phyloP scores from a whole-genome alignment of 371 early-diverging fungal species.

The Rhizopus arrhizus region DNA sequence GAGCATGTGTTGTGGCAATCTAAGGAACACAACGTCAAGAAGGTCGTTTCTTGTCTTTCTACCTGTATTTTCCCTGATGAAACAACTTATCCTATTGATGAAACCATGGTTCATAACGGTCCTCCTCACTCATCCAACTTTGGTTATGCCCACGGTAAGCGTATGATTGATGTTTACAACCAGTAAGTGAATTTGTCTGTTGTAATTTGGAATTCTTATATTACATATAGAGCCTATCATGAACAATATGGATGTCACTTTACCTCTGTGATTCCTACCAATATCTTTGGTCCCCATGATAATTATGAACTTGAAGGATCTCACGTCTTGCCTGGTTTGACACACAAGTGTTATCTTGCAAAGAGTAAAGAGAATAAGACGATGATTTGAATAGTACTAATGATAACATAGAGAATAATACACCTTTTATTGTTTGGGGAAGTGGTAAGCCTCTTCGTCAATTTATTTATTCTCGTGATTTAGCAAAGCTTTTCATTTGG shows the following conservation, averaged over 20 bases:
- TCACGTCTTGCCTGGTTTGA: slow-evolving; percentile 84
- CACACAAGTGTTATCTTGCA: slow-evolving; percentile 86
- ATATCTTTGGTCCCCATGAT: slow-evolving; percentile 86
- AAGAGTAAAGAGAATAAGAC: slow-evolving; percentile 47
- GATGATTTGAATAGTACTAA: neutral
- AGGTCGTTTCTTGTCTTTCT: slow-evolving; percentile 85
- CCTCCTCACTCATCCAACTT: slow-evolving; percentile 87
- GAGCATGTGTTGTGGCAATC: slow-evolving; percentile 76
- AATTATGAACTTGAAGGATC: slow-evolving; percentile 83
- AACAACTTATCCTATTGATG: slow-evolving; percentile 86
- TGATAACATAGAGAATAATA: slow-evolving; percentile 59
- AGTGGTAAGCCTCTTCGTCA: slow-evolving; percentile 85
- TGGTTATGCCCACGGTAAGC: slow-evolving; percentile 88
- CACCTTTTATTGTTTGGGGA: slow-evolving; percentile 78
- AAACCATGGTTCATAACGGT: slow-evolving; percentile 87
- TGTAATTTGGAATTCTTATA: neutral
- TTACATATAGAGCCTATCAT: slow-evolving; percentile 68
- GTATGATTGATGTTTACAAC: slow-evolving; percentile 88
- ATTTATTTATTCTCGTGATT: slow-evolving; percentile 85
- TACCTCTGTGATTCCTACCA: slow-evolving; percentile 87
- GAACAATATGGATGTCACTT: slow-evolving; percentile 84
- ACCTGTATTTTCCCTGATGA: slow-evolving; percentile 91
- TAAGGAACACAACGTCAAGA: slow-evolving; percentile 71
- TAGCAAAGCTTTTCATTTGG: slow-evolving; percentile 86
- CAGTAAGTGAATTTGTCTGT: slow-evolving; percentile 48